Conservation (phyloP, 306 rosid genomes). For the Styphnolobium japonicum region DNA sequence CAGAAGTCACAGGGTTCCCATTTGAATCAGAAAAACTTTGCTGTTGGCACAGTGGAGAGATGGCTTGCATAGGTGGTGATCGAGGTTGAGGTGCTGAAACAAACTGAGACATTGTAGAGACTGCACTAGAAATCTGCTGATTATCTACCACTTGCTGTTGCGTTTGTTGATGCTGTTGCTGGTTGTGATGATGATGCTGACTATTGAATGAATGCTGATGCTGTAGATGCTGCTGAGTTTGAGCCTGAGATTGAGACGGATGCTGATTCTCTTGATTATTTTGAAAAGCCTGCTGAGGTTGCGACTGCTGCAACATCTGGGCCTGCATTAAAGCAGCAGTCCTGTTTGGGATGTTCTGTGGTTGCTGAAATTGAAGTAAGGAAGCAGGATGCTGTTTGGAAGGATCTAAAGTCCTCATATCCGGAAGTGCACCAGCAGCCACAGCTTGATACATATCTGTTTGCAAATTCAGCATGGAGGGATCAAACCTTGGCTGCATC, state of each 20-base stretch:
- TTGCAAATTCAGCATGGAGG: constrained; percentile 74
- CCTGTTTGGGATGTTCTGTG: constrained; percentile 61
- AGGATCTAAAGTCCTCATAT: constrained; percentile 74
- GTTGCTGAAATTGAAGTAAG: constrained; percentile 79
- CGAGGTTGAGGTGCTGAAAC: constrained; percentile 64
- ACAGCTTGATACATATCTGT: constrained; percentile 87
- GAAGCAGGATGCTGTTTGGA: constrained; percentile 62
- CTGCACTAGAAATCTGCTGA: constrained; percentile 59
- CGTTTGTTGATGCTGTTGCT: constrained; percentile 39
- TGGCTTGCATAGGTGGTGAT: constrained; percentile 61
- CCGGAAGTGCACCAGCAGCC: constrained; percentile 94
- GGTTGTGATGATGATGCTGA: constrained; percentile 39
- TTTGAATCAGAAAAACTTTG: constrained; percentile 78
- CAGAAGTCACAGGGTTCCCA: constrained; percentile 54
- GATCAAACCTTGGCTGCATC: constrained; percentile 90
- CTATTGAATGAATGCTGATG: constrained; percentile 56
- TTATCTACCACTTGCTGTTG: constrained; percentile 61
- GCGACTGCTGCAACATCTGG: constrained; percentile 82
- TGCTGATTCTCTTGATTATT: constrained; percentile 58
- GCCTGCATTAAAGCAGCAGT: constrained; percentile 68
- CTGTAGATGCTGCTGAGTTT: constrained; percentile 58
- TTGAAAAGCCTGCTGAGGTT: constrained; percentile 67
- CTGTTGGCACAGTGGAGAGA: constrained; percentile 69
- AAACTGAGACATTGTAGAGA: constrained; percentile 72
- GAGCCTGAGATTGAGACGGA: constrained; percentile 49